Percentiles rank a stretch among this genome's conserved stretches.
These are phyloP conservation scores for Hypoxylon lenormandii DNA, from an alignment of 495 filamentous ascomycete species.

Conservation along the genomic window DNA sequence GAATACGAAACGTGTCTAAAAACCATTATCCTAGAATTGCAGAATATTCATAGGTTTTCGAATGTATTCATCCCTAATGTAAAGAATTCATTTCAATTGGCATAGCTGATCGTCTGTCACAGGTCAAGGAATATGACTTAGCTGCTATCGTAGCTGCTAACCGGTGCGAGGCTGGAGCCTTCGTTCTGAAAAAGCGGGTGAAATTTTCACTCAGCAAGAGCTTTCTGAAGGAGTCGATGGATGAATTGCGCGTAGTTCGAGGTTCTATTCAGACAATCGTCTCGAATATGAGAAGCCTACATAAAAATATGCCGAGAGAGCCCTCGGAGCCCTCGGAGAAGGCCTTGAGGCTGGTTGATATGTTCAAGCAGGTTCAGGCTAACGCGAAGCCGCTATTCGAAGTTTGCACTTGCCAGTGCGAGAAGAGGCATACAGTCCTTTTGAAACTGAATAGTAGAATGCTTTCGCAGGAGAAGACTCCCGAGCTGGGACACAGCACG, in stretches of 20 bases:
- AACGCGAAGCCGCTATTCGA: neutral
- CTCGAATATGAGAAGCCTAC: neutral
- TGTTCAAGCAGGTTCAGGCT: neutral
- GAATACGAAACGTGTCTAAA: neutral
- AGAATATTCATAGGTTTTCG: neutral
- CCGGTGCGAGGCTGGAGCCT: neutral
- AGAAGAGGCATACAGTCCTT: neutral
- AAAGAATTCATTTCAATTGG: no score
- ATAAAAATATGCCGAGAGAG: neutral
- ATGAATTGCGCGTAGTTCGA: neutral
- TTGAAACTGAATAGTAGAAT: neutral
- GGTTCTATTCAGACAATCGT: neutral
- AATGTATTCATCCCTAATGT: neutral
- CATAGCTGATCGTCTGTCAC: neutral
- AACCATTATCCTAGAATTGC: no score
- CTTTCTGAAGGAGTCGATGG: constrained; percentile 1
- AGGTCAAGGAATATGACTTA: neutral
- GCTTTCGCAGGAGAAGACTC: neutral
- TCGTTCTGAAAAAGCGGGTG: neutral
- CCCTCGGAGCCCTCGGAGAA: neutral
- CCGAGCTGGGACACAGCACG: neutral
- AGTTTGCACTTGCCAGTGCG: neutral
- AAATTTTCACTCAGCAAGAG: constrained; percentile 15
- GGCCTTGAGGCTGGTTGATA: neutral
- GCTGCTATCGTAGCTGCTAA: neutral